Conservation (phyloP, 2,329 filamentous ascomycete genomes). For the Clonostachys chloroleuca region DNA sequence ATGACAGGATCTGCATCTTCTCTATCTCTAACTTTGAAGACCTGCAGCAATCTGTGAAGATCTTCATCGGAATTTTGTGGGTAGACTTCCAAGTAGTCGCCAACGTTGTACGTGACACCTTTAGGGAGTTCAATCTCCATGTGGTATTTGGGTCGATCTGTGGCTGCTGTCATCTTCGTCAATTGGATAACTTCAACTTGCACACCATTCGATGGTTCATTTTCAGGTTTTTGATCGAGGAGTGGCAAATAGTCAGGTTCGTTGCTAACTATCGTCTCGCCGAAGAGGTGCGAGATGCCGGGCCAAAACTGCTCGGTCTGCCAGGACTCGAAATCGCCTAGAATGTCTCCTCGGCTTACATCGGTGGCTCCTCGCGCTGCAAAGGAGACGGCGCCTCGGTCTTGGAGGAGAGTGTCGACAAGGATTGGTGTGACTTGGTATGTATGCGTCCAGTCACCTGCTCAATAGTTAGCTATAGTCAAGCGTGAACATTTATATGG, state of each 20-base stretch:
- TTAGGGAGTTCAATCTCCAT: too few relatives aligned
- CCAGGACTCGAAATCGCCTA: constrained; percentile 59
- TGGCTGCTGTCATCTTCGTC: too few relatives aligned
- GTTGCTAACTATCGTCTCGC: too few relatives aligned
- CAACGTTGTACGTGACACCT: neutral
- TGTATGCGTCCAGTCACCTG: constrained; percentile 47
- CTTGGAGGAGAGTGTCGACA: constrained; percentile 34
- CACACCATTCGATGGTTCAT: too few relatives aligned
- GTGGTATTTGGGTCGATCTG: too few relatives aligned
- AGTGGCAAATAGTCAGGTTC: too few relatives aligned
- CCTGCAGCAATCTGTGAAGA: neutral
- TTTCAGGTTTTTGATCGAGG: too few relatives aligned
- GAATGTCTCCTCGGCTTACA: constrained; percentile 42
- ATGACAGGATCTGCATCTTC: neutral
- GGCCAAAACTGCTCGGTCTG: constrained; percentile 44
- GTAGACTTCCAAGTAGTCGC: neutral
- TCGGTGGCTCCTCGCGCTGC: too few relatives aligned
- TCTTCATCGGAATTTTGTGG: neutral
- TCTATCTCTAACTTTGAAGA: neutral
- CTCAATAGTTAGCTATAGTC: constrained; percentile 58
- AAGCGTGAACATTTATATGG: constrained; percentile 47
- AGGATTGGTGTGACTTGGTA: constrained; percentile 25
- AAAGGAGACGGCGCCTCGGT: too few relatives aligned
- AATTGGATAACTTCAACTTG: too few relatives aligned
- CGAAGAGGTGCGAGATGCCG: constrained; percentile 1